Percentiles rank a stretch among this genome's conserved stretches.
phyloP scores from a whole-genome alignment of 176 grass and related monocot genomes.

The Lolium rigidum region DNA sequence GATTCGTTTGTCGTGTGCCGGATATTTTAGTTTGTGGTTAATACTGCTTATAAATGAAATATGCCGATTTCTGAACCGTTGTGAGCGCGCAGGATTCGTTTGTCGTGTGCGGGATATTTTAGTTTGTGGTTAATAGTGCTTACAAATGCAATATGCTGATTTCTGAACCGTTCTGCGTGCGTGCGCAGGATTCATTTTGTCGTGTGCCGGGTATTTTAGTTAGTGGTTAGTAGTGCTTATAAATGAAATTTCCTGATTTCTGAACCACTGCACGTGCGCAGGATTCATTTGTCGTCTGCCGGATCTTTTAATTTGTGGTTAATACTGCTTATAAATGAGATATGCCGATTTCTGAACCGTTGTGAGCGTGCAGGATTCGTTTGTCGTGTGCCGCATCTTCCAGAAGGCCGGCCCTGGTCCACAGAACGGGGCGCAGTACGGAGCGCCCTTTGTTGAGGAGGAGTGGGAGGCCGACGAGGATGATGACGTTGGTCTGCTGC shows the following conservation, averaged over 20 bases:
- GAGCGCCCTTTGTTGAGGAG: constrained; percentile 94
- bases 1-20: no score
- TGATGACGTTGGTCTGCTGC: constrained; percentile 52
- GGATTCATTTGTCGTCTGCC: no score
- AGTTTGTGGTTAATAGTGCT: not conserved
- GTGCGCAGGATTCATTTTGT: no score
- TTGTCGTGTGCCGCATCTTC: constrained; percentile 95
- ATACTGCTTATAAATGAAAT: not conserved
- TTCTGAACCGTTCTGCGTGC: no score
- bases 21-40: not conserved
- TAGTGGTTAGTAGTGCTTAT: no score
- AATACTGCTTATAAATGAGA: no score
- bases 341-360: no score
- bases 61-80: constrained; percentile 13
- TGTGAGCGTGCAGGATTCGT: constrained; percentile 58
- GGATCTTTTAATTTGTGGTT: no score
- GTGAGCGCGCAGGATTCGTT: constrained; percentile 60
- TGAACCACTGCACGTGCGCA: no score
- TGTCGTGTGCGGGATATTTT: constrained; percentile 94
- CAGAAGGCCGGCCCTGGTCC: constrained; percentile 87
- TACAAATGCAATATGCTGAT: no score
- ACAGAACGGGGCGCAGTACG: constrained; percentile 94
- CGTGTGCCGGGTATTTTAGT: no score
- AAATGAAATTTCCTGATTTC: no score
- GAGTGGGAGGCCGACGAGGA: constrained; percentile 80